Evolutionary conservation across 805 yeast species (phyloP).

Genomic region (Jamesozyma lodderae): DNA sequence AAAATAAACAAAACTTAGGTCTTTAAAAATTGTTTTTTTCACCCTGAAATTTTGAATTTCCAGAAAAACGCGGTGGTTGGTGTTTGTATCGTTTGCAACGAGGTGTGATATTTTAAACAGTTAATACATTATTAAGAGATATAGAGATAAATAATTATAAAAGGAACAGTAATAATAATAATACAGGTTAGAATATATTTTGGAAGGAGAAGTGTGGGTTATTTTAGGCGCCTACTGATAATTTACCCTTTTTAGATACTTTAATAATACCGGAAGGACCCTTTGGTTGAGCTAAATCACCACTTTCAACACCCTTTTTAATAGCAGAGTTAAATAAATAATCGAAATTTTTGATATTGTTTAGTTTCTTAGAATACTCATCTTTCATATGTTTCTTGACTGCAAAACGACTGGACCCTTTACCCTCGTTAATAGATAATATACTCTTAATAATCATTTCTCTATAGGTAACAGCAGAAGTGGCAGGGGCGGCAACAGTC

Average conservation of each 20-base stretch:
- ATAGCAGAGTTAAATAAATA: constrained; percentile 59
- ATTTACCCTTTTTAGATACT: constrained; percentile 19
- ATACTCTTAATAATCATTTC: constrained; percentile 47
- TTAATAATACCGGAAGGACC: constrained; percentile 46
- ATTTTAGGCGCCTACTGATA: constrained; percentile 17
- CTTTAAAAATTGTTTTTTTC: background rate
- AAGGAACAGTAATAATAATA: background rate
- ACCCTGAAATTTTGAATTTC: constrained; percentile 1
- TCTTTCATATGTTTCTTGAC: constrained; percentile 67
- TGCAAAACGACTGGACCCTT: constrained; percentile 79
- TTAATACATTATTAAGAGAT: background rate
- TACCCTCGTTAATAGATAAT: constrained; percentile 64
- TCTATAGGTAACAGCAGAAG: constrained; percentile 17
- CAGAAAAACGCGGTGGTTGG: constrained; percentile 3
- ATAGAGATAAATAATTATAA: background rate
- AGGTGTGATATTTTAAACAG: background rate
- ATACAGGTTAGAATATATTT: background rate
- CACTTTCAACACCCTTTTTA: constrained; percentile 73
- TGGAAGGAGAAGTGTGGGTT: no score
- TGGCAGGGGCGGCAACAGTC: constrained; percentile 3
- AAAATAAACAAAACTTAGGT: background rate
- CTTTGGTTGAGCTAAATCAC: constrained; percentile 75
- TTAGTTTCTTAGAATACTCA: constrained; percentile 40
- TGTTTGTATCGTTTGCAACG: constrained; percentile 2
- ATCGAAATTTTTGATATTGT: constrained; percentile 56